phyloP scores from a whole-genome alignment of 169 alveolate genomes.

The Eimeria praecox region DNA sequence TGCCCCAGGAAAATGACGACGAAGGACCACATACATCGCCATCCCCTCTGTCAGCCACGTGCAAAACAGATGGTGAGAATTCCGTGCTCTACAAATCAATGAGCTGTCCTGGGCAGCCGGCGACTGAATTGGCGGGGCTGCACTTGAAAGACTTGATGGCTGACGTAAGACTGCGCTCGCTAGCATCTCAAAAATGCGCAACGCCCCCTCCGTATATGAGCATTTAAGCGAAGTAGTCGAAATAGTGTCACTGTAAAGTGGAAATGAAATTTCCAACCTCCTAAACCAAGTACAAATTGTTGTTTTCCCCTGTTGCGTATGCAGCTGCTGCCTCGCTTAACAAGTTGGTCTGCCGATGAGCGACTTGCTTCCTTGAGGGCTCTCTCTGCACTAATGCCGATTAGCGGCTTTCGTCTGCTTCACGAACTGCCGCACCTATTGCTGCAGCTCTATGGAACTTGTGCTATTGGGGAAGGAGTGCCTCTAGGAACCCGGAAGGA shows the following conservation, averaged over 20 bases:
- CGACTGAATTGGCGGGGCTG: slow-evolving; percentile 53
- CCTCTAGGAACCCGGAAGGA: background rate
- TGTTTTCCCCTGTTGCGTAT: slow-evolving; percentile 3
- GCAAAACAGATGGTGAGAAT: background rate
- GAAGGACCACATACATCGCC: background rate
- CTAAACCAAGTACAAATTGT: background rate
- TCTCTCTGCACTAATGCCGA: slow-evolving; percentile 44
- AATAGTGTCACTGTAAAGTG: no score
- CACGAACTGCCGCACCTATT: slow-evolving; percentile 53
- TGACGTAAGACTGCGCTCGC: slow-evolving; percentile 39
- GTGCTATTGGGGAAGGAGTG: slow-evolving; percentile 29
- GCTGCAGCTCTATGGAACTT: slow-evolving; percentile 57
- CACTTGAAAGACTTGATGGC: slow-evolving; percentile 61
- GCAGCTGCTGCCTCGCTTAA: slow-evolving; percentile 70
- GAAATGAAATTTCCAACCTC: background rate
- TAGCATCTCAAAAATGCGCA: background rate
- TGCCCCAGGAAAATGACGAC: background rate
- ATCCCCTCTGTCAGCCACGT: background rate
- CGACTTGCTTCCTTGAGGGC: slow-evolving; percentile 67
- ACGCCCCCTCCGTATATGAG: no score
- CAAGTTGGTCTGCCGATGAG: slow-evolving; percentile 70
- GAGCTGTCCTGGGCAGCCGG: background rate
- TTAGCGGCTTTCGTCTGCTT: slow-evolving; percentile 66
- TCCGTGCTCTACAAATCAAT: background rate
- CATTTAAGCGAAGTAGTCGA: no score